Percentiles rank a stretch among this genome's conserved stretches.
Evolutionary conservation across 129 eudicot genomes (phyloP).

Genomic region (Calendula officinalis): DNA sequence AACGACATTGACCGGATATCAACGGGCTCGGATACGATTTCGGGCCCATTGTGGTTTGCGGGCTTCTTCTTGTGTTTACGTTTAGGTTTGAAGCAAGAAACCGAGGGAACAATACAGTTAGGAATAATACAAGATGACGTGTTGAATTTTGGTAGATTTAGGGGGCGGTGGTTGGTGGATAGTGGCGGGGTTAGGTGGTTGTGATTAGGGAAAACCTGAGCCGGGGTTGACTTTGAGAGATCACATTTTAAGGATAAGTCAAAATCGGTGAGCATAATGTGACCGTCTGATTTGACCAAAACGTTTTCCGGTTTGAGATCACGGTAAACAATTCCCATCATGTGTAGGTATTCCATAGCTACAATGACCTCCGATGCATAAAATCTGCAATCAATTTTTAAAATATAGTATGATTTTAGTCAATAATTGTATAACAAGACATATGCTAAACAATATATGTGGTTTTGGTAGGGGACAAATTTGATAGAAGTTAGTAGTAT

Average conservation of each 20-base stretch:
- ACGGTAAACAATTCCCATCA: constrained; percentile 91
- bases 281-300: constrained; percentile 81
- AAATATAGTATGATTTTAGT: not conserved
- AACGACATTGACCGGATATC: constrained; percentile 92
- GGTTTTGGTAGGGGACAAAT: constrained; percentile 31
- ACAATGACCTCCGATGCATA: constrained; percentile 84
- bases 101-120: constrained; percentile 75
- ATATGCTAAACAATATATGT: constrained; percentile 1
- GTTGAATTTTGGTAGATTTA: constrained; percentile 52
- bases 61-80: constrained; percentile 76
- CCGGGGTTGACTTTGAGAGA: constrained; percentile 67
- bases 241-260: constrained; percentile 84
- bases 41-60: constrained; percentile 50
- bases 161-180: constrained; percentile 9
- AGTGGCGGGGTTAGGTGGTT: constrained; percentile 21
- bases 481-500: constrained; percentile 18
- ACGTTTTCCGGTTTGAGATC: constrained; percentile 95
- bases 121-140: constrained; percentile 74
- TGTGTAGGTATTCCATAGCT: constrained; percentile 85
- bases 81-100: constrained; percentile 77
- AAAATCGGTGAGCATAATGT: constrained; percentile 87
- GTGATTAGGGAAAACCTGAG: constrained; percentile 51
- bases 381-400: constrained; percentile 44
- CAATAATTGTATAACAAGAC: constrained; percentile 11
- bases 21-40: constrained; percentile 76